Evolutionary conservation across 2,329 filamentous ascomycete genomes (phyloP), one percentile per base, ranked within the genome.

Genomic region (Exophiala sp.): DNA sequence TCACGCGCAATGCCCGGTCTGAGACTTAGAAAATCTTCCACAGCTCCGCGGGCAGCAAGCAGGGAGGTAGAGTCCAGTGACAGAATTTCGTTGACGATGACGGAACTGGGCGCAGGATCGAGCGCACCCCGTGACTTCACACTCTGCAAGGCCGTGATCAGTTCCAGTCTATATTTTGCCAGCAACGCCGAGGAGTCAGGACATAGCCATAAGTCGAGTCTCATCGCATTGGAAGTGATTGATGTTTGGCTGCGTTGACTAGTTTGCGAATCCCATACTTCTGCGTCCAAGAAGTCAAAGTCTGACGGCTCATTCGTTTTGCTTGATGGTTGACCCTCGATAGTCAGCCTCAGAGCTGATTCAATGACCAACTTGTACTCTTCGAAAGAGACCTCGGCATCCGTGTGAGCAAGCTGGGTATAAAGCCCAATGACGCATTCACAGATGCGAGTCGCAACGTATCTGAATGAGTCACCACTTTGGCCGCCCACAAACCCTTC

Each of bases 31-130:
- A 58, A 59, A n/a, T 60, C 49, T 4, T 44, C 14, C 4, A 64
- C 47, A 3, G 54, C 48, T 14, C 52, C 39, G 7, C 61, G 51
- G 5, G 53, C 48, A 20, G 50, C 47, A 16, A 64, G 36, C 9
- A 64, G 50, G 6, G 38, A 48, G 9, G 49, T 14, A 14, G 57
- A 21, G 35, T 56, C 53, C 33, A 64, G 50, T 1, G 14, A 10
- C 6, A 64, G n/a, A 6, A 62, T 49, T 39, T 62, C 49, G 21
- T 60, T 50, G 24, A 58, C 36, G 21, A 62, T 36, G 7, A 38
- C 9, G 29, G 54, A 44, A 14, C 54, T 35, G 14, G 49, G 36
- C 11, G 48, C 41, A 32, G 54, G 52, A 34, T 57, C 52, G 32
- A 57, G 41, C 5, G 49, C 18, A 32, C 49, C 33, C 12, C 45